Conservation (phyloP, 768 basidiomycete species). For the Exsudoporus frostii region DNA sequence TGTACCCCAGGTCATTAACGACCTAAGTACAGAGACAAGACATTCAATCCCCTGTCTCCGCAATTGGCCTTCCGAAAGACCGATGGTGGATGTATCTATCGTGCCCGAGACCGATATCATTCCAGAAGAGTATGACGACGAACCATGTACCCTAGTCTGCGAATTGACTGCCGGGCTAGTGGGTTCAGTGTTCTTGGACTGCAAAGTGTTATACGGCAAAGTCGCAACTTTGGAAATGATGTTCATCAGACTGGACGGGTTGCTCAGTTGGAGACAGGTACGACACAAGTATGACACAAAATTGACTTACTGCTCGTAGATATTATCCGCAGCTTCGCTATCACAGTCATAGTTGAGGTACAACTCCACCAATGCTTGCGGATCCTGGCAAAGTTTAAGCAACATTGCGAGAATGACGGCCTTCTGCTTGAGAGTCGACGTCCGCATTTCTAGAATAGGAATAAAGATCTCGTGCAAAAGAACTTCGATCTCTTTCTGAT, state of each 20-base stretch:
- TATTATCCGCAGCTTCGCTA: constrained; percentile 89
- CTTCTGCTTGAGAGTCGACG: constrained; percentile 93
- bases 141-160: constrained; percentile 32
- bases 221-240: constrained; percentile 91
- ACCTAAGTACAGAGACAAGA: constrained; percentile 82
- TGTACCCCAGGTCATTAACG: constrained; percentile 89
- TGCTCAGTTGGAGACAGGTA: constrained; percentile 4
- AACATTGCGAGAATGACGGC: constrained; percentile 88
- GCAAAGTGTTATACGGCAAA: constrained; percentile 43
- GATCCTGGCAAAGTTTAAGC: constrained; percentile 86
- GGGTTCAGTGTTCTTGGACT: constrained; percentile 54
- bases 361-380: constrained; percentile 95
- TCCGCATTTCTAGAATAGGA: constrained; percentile 97
- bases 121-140: constrained; percentile 56
- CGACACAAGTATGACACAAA: neutral
- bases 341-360: constrained; percentile 99
- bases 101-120: constrained; percentile 63
- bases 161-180: constrained; percentile 59
- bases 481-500: constrained; percentile 97
- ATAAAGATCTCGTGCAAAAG: constrained; percentile 98
- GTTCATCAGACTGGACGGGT: constrained; percentile 71
- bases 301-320: constrained; percentile 82
- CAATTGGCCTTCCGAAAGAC: constrained; percentile 79
- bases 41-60: constrained; percentile 94
- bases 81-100: constrained; percentile 64